These are phyloP conservation scores for Saccharomyces hybrid DNA, from an alignment of 1,139 yeast genomes.

Conservation along the genomic window DNA sequence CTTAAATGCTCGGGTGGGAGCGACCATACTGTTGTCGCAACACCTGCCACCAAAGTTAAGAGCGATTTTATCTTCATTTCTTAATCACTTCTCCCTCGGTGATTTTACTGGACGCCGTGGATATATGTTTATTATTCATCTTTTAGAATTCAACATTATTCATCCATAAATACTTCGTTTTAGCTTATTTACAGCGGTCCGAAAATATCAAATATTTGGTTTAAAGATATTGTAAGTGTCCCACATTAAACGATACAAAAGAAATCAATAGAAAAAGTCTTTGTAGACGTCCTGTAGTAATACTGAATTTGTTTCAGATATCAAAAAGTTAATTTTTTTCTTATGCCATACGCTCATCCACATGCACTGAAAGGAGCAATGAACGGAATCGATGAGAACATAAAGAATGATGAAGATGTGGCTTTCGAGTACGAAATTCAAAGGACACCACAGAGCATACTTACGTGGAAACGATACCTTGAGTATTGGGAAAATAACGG, in stretches of 20 bases:
- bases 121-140: no score
- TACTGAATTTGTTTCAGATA: no score
- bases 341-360: no score
- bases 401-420: constrained; percentile 23
- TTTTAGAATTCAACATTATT: not conserved
- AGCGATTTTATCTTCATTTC: not conserved
- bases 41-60: not conserved
- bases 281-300: no score
- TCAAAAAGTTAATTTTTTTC: no score
- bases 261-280: not conserved
- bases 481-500: constrained; percentile 17
- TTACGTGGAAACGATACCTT: constrained; percentile 27
- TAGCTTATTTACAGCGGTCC: not conserved
- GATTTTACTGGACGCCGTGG: no score
- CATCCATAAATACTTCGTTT: not conserved
- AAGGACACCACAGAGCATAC: constrained; percentile 14
- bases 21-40: not conserved
- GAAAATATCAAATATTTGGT: not conserved
- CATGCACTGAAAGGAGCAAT: not conserved
- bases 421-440: constrained; percentile 31
- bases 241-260: not conserved
- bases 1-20: constrained; percentile 14
- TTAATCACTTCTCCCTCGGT: no score
- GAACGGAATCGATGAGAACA: constrained; percentile 8
- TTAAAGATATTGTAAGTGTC: not conserved